Evolutionary conservation across 2,329 filamentous ascomycete species (phyloP), one percentile per base, ranked within the genome.

Genomic region (Lizonia empirigonia): DNA sequence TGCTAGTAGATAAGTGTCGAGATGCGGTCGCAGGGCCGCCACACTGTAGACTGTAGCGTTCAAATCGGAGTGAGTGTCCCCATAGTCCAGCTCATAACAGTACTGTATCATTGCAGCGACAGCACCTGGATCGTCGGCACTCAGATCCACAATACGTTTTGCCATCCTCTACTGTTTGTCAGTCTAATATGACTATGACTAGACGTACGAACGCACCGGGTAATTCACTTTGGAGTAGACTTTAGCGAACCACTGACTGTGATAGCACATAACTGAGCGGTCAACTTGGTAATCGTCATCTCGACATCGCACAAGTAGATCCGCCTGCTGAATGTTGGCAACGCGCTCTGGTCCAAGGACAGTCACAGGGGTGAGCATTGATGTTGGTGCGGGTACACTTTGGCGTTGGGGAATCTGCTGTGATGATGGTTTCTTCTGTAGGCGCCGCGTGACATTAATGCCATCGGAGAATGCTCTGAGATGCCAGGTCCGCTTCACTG

Each of bases 91-190:
- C 19, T 67, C 63, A 32, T 70, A 71, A 41, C 60, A 67, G 38
- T 68, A 70, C 36, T 69, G 65, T 45, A 71, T 63, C 68, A 71
- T 69, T 5, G 67, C 66, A 7, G 68, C 61, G 9, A 71, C 65
- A 29, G 67, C 64, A 27, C 57, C 59, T 8, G 68, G 61, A 24
- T 71, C 62, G 34, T 70, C 67, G 19, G 63, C 61, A 18, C 66
- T 67, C 15, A 70, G 54, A 41, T 70, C 66, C 16, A 70, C 63
- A n/a, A 59, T 55, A 13, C 60, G 59, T 33, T 60, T 62, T 16
- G 59, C 50, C 44, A 59, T 57, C 48, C 62, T 64, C 64, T 68
- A 27, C 3, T 23, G 5, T 2, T 23, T 35, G 36, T 67, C 16
- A 65, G 56, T n/a, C 5, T 18, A 15, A 12, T 7, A 1, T 3